Evolutionary conservation across 2,329 filamentous ascomycete genomes (phyloP).

Genomic region (Penicillium psychrosexuale): DNA sequence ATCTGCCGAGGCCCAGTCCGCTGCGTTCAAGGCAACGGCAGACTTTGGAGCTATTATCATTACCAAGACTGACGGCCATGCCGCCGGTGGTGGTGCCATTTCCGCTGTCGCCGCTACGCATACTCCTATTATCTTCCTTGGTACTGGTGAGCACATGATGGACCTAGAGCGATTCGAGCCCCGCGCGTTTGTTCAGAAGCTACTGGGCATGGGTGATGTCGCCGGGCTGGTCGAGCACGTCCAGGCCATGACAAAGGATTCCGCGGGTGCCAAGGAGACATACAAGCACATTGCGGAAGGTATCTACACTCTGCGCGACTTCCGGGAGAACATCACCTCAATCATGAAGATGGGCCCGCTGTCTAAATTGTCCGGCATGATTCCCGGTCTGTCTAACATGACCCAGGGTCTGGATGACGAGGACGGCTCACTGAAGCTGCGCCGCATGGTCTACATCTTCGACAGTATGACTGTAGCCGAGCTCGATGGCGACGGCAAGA

Average conservation of each 20-base stretch:
- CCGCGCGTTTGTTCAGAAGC: slow-evolving; percentile 86
- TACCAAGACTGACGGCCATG: slow-evolving; percentile 96
- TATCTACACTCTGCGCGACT: slow-evolving; percentile 90
- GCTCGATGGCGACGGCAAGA: slow-evolving; percentile 89
- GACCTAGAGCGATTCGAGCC: slow-evolving; percentile 92
- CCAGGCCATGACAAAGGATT: slow-evolving; percentile 89
- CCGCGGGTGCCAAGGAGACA: slow-evolving; percentile 75
- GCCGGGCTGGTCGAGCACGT: slow-evolving; percentile 93
- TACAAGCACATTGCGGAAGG: slow-evolving; percentile 99
- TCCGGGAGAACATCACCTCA: slow-evolving; percentile 91
- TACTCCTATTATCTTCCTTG: slow-evolving; percentile 96
- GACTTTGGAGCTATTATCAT: slow-evolving; percentile 99
- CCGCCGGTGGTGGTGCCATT: slow-evolving; percentile 92
- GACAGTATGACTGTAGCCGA: slow-evolving; percentile 98
- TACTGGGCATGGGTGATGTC: slow-evolving; percentile 97
- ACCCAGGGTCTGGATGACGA: slow-evolving; percentile 97
- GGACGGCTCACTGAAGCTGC: slow-evolving; percentile 87
- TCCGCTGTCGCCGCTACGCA: slow-evolving; percentile 94
- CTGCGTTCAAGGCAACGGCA: slow-evolving; percentile 95
- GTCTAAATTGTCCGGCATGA: slow-evolving; percentile 98
- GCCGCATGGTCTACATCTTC: slow-evolving; percentile 98
- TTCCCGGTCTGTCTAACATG: slow-evolving; percentile 87
- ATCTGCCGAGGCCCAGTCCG: slow-evolving; percentile 87
- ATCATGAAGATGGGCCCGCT: slow-evolving; percentile 99
- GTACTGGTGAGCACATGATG: slow-evolving; percentile 95